A percentile compares a stretch with the other conserved stretches of the same genome.
Conservation (phyloP, 345 rosid genomes). For the Citrus sp. region DNA sequence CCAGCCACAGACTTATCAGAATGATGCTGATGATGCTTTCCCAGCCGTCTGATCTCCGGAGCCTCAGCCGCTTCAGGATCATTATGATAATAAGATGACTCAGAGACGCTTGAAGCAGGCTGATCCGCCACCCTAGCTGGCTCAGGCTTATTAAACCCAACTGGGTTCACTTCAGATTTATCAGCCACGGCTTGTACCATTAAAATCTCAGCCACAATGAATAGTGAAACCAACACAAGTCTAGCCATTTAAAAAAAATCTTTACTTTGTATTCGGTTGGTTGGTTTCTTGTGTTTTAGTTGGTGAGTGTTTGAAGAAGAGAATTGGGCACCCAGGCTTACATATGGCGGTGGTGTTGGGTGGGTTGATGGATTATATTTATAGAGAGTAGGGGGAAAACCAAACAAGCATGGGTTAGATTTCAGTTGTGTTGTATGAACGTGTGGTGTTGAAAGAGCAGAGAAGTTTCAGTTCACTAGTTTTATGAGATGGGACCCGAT, state of each 20-base stretch:
- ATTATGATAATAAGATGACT: slow-evolving; percentile 1
- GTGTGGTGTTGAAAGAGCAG: background rate
- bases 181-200: slow-evolving; percentile 27
- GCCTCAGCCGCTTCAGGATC: slow-evolving; percentile 29
- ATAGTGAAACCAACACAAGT: slow-evolving; percentile 16
- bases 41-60: slow-evolving; percentile 40
- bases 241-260: slow-evolving; percentile 11
- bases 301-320: background rate
- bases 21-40: slow-evolving; percentile 38
- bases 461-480: background rate
- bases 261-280: background rate
- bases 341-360: background rate
- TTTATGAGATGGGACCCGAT: background rate
- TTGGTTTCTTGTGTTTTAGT: background rate
- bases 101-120: slow-evolving; percentile 13
- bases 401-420: background rate
- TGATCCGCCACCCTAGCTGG: slow-evolving; percentile 13
- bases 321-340: background rate
- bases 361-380: background rate
- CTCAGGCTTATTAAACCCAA: slow-evolving; percentile 6
- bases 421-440: background rate
- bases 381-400: background rate
- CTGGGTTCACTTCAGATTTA: slow-evolving; percentile 14
- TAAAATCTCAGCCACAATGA: slow-evolving; percentile 29
- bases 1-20: slow-evolving; percentile 48